phyloP scores from a whole-genome alignment of 495 filamentous ascomycete species.

The Hyaloscypha bicolor region DNA sequence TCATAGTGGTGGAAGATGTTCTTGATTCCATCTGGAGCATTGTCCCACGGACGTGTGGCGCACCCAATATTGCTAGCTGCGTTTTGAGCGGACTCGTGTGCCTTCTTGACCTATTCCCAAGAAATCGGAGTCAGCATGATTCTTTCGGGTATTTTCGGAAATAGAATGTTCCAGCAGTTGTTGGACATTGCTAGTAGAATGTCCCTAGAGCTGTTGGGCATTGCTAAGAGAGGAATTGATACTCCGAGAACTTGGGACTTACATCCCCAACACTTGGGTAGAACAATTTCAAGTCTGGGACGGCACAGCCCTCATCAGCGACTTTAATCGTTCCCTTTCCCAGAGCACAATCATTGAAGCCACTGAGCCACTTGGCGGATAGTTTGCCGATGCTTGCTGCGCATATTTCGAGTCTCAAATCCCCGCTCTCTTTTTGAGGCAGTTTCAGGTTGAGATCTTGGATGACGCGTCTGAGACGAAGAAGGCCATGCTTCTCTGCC shows the following conservation, averaged over 20 bases:
- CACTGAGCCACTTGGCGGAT: conserved; percentile 27
- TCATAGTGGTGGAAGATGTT: conserved; percentile 30
- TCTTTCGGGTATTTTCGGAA: too few relatives aligned
- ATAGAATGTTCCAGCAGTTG: too few relatives aligned
- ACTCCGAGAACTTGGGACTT: too few relatives aligned
- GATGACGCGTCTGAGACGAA: conserved; percentile 25
- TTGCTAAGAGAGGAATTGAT: too few relatives aligned
- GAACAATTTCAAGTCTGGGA: conserved; percentile 29
- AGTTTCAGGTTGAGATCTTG: conserved; percentile 18
- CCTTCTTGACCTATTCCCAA: conserved; percentile 13
- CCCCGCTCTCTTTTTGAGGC: neutral
- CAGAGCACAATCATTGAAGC: conserved; percentile 27
- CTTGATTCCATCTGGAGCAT: conserved; percentile 24
- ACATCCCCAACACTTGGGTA: conserved; percentile 26
- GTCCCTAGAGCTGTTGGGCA: too few relatives aligned
- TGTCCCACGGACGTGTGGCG: conserved; percentile 23
- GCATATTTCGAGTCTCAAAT: conserved; percentile 27
- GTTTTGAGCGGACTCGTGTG: conserved; percentile 20
- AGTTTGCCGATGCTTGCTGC: conserved; percentile 30
- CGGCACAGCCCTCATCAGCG: conserved; percentile 11
- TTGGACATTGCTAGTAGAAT: too few relatives aligned
- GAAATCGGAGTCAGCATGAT: too few relatives aligned
- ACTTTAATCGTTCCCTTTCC: conserved; percentile 14
- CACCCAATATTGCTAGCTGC: conserved; percentile 19
- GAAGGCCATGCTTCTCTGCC: conserved; percentile 28